These are phyloP conservation scores for Microglena sp. DNA, from an alignment of 139 green algal species.

Conservation along the genomic window DNA sequence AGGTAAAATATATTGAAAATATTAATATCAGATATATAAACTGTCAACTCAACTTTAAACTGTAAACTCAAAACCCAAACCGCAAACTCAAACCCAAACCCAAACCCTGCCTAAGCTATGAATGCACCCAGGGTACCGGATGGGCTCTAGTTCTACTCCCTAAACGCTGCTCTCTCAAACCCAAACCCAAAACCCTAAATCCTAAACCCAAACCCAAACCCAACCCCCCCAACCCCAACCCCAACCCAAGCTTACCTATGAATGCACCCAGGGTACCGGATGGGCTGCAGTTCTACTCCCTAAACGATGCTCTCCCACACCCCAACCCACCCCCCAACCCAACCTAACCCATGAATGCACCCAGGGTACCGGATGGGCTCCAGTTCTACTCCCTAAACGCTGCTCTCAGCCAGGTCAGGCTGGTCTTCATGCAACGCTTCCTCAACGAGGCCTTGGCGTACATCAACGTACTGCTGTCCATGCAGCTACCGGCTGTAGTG, in stretches of 20 bases:
- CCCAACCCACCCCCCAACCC: slow-evolving; percentile 17
- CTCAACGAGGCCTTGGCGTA: slow-evolving; percentile 54
- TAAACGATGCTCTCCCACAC: slow-evolving; percentile 13
- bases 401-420: slow-evolving; percentile 55
- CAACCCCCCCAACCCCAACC: too few species aligned
- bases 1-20: background rate
- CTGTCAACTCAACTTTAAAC: background rate
- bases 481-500: slow-evolving; percentile 16
- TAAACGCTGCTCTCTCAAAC: background rate
- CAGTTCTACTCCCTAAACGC: slow-evolving; percentile 55
- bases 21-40: background rate
- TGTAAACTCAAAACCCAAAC: background rate
- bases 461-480: slow-evolving; percentile 39
- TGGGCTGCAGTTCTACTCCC: background rate
- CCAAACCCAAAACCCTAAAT: background rate
- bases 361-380: slow-evolving; percentile 44
- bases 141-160: background rate
- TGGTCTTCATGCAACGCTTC: slow-evolving; percentile 86
- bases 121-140: too few species aligned
- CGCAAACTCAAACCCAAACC: too few species aligned
- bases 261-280: background rate
- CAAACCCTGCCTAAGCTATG: too few species aligned
- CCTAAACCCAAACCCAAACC: background rate
- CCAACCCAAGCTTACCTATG: too few species aligned
- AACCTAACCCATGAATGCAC: background rate